Percentiles rank a stretch among this genome's conserved stretches.
Conservation (phyloP, 2,329 filamentous ascomycete species). For the Cryphonectria carpinicola region DNA sequence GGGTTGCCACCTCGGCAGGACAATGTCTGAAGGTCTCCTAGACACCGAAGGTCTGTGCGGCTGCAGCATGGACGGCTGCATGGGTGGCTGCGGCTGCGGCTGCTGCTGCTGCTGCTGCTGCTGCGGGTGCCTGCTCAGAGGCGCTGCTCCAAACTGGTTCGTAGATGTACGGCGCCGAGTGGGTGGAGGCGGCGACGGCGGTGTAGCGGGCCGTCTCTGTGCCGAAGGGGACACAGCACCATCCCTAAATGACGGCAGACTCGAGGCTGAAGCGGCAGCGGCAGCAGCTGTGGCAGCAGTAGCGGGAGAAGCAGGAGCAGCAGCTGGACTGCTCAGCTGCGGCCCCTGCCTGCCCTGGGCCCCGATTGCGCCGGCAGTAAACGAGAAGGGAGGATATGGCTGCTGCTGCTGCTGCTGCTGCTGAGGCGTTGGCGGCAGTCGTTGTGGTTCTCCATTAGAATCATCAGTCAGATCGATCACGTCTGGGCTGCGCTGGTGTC, state of each 20-base stretch:
- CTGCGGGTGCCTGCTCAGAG: background rate
- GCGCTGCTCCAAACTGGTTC: slow-evolving; percentile 11
- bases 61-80: background rate
- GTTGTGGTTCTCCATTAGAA: background rate
- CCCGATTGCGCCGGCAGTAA: background rate
- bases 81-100: background rate
- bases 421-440: background rate
- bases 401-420: too few species aligned
- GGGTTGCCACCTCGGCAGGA: slow-evolving; percentile 83
- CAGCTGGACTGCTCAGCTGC: slow-evolving; percentile 19
- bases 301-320: background rate
- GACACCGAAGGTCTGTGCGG: slow-evolving; percentile 14
- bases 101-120: slow-evolving; percentile 16
- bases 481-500: slow-evolving; percentile 4
- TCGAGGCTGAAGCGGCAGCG: background rate
- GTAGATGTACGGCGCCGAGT: slow-evolving; percentile 26
- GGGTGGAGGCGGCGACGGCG: slow-evolving; percentile 28
- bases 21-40: slow-evolving; percentile 46
- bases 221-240: slow-evolving; percentile 18
- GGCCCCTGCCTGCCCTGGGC: slow-evolving; percentile 25
- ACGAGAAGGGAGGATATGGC: background rate
- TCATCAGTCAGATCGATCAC: slow-evolving; percentile 29
- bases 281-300: too few species aligned
- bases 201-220: slow-evolving; percentile 25
- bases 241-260: slow-evolving; percentile 1